These are phyloP conservation scores for Penicilliopsis zonata DNA, from an alignment of 495 filamentous ascomycete genomes.

Conservation along the genomic window DNA sequence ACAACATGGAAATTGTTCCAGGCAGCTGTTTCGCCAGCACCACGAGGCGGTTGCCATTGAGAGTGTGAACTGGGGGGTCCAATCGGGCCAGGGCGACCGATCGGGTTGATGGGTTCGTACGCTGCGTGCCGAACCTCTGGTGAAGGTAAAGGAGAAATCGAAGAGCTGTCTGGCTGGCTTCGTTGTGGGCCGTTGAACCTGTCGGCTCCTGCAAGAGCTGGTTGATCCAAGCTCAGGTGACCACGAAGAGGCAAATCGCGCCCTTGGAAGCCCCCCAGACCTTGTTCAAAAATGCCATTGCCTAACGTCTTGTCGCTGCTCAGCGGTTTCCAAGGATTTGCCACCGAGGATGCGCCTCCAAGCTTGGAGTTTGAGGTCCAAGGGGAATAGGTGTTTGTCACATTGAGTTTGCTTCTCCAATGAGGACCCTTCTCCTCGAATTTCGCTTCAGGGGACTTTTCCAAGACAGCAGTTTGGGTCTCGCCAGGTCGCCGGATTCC, in stretches of 20 bases:
- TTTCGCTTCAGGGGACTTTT: conserved; percentile 12
- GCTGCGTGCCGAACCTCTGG: conserved; percentile 23
- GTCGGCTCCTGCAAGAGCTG: conserved; percentile 12
- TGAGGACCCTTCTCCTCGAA: conserved; percentile 23
- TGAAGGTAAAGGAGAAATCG: conserved; percentile 21
- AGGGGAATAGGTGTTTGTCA: conserved; percentile 22
- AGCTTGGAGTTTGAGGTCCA: conserved; percentile 29
- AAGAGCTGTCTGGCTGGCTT: conserved; percentile 18
- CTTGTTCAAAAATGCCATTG: conserved; percentile 66
- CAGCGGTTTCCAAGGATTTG: conserved; percentile 67
- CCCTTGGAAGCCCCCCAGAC: conserved; percentile 35
- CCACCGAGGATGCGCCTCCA: conserved; percentile 22
- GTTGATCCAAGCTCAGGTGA: conserved; percentile 26
- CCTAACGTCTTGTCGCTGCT: conserved; percentile 58
- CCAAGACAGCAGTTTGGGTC: conserved; percentile 6
- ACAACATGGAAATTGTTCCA: conserved; percentile 40
- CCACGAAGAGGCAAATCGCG: conserved; percentile 27
- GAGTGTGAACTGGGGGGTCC: conserved; percentile 34
- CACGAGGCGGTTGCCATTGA: conserved; percentile 24
- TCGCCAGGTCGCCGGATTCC: conserved; percentile 13
- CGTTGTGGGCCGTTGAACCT: conserved; percentile 12
- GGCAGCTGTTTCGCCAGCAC: conserved; percentile 17
- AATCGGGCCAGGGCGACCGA: conserved; percentile 37
- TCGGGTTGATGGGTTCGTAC: conserved; percentile 26
- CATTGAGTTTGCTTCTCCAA: conserved; percentile 26